Evolutionary conservation across 2,329 filamentous ascomycete species (phyloP).

Genomic region (Scedosporium boydii): DNA sequence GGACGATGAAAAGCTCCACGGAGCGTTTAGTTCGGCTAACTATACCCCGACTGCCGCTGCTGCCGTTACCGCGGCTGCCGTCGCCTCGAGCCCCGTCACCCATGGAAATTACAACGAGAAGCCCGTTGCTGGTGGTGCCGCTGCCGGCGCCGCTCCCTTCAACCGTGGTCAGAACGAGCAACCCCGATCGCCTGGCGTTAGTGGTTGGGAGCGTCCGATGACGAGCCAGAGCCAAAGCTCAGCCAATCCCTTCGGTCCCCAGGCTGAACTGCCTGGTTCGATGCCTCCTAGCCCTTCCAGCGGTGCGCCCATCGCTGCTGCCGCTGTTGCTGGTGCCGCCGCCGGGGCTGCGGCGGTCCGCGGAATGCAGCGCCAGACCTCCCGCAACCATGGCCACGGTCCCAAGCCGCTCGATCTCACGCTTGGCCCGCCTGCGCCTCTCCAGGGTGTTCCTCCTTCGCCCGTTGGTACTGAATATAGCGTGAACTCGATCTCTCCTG

Average conservation of each 20-base stretch:
- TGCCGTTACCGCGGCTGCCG: slow-evolving; percentile 7
- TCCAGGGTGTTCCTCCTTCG: slow-evolving; percentile 37
- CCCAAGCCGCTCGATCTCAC: slow-evolving; percentile 47
- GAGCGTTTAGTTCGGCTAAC: slow-evolving; percentile 23
- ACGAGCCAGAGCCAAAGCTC: slow-evolving; percentile 38
- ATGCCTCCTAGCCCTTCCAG: slow-evolving; percentile 24
- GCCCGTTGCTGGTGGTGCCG: slow-evolving; percentile 53
- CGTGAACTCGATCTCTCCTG: slow-evolving; percentile 42
- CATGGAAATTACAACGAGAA: slow-evolving; percentile 65
- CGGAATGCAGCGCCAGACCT: slow-evolving; percentile 42
- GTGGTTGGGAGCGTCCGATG: slow-evolving; percentile 38
- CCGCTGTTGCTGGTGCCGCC: slow-evolving; percentile 23
- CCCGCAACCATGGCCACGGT: slow-evolving; percentile 41
- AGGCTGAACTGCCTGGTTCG: slow-evolving; percentile 27
- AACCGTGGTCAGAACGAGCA: slow-evolving; percentile 13
- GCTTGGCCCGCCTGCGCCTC: slow-evolving; percentile 23
- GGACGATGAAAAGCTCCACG: slow-evolving; percentile 57
- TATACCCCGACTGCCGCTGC: slow-evolving; percentile 11
- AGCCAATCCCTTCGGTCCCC: slow-evolving; percentile 62
- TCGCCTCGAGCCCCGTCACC: slow-evolving; percentile 22
- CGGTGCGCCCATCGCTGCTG: slow-evolving; percentile 14
- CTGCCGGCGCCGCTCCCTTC: slow-evolving; percentile 16
- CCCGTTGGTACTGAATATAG: slow-evolving; percentile 57
- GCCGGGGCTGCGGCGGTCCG: slow-evolving; percentile 28
- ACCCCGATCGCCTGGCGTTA: slow-evolving; percentile 17